Evolutionary conservation across 305 asterid genomes (phyloP).

Genomic region (Lippia alba): DNA sequence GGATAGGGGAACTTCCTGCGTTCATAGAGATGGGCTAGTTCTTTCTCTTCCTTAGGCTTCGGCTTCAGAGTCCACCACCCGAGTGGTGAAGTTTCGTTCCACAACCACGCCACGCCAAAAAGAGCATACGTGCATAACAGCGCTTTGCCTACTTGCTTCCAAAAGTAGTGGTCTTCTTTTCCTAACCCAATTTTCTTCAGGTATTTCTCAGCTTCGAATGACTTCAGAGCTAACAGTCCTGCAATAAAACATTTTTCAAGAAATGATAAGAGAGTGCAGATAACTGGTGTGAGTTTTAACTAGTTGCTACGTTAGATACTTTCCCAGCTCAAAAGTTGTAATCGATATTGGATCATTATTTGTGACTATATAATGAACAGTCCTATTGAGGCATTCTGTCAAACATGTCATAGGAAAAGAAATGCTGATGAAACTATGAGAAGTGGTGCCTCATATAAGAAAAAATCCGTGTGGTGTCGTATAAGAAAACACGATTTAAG

Average conservation of each 20-base stretch:
- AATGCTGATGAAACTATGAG: too few species aligned
- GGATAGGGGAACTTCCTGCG: constrained; percentile 82
- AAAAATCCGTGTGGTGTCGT: too few species aligned
- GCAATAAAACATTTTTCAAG: constrained; percentile 28
- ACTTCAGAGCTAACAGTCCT: constrained; percentile 44
- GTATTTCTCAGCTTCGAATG: constrained; percentile 61
- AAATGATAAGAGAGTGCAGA: neutral
- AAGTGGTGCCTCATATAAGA: too few species aligned
- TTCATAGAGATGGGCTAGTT: constrained; percentile 82
- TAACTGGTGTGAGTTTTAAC: neutral
- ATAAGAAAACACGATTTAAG: neutral
- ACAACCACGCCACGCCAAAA: constrained; percentile 70
- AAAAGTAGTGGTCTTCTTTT: constrained; percentile 83
- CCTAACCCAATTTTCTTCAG: constrained; percentile 76
- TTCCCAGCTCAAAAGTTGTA: neutral
- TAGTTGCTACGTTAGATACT: neutral
- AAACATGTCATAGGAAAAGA: constrained; percentile 17
- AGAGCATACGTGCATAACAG: constrained; percentile 75
- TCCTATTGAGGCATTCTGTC: constrained; percentile 32
- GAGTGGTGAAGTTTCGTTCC: constrained; percentile 85
- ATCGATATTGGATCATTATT: neutral
- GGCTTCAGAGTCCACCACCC: constrained; percentile 96
- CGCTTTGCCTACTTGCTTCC: constrained; percentile 87
- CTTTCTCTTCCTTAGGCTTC: constrained; percentile 83
- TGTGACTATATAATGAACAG: neutral